phyloP scores from a whole-genome alignment of 148 eudicot genomes.

The Vaccinium myrtillus region DNA sequence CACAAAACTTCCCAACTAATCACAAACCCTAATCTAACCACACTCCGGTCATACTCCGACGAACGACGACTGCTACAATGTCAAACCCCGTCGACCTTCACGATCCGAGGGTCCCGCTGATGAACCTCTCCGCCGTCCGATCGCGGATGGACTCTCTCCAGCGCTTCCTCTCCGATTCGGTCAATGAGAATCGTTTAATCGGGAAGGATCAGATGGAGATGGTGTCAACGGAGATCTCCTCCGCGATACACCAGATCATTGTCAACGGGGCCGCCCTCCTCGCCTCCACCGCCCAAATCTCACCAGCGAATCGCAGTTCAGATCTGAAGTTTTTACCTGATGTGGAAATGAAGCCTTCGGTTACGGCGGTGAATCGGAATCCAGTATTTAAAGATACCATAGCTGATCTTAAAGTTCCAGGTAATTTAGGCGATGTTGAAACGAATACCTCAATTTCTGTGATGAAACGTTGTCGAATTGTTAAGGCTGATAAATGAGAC shows the following conservation, averaged over 20 bases:
- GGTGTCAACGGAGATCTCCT: conserved; percentile 54
- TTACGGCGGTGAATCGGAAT: not conserved
- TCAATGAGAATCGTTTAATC: conserved; percentile 39
- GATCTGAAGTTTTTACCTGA: conserved; percentile 1
- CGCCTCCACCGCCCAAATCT: conserved; percentile 20
- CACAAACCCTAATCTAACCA: not conserved
- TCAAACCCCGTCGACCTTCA: not conserved
- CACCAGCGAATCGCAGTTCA: not conserved
- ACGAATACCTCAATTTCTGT: not conserved
- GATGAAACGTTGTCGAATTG: too few species aligned
- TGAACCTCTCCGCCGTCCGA: conserved; percentile 52
- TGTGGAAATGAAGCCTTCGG: not conserved
- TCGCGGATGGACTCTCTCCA: conserved; percentile 61
- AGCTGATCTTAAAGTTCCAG: conserved; percentile 5
- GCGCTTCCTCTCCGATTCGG: conserved; percentile 48
- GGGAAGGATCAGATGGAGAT: conserved; percentile 34
- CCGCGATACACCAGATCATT: conserved; percentile 65
- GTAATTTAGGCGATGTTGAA: not conserved
- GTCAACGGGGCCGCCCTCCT: conserved; percentile 69
- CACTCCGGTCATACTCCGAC: not conserved
- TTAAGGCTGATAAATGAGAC: too few species aligned
- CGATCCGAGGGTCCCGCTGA: conserved; percentile 35
- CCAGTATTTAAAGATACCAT: not conserved
- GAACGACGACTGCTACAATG: not conserved
- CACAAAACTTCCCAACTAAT: not conserved